phyloP scores from a whole-genome alignment of 306 rosid species.

The Corylus heterophylla region DNA sequence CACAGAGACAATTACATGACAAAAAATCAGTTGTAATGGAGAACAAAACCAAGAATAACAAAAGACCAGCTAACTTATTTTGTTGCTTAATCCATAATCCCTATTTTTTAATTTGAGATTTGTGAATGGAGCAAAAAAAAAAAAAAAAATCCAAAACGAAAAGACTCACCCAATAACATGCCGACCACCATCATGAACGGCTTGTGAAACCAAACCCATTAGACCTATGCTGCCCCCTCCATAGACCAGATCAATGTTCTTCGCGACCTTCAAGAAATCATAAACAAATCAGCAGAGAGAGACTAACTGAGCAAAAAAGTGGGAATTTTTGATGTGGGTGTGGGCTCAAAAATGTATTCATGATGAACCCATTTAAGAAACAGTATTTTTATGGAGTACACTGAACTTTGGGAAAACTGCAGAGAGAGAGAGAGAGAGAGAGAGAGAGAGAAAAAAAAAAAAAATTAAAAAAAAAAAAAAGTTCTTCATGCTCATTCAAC shows the following conservation, averaged over 20 bases:
- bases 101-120: constrained; percentile 19
- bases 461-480: constrained; percentile 18
- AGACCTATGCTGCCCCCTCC: constrained; percentile 99
- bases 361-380: constrained; percentile 29
- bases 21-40: constrained; percentile 48
- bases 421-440: neutral
- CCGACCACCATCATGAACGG: constrained; percentile 98
- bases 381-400: constrained; percentile 14
- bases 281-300: constrained; percentile 18
- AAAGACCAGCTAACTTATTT: constrained; percentile 35
- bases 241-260: constrained; percentile 94
- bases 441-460: neutral
- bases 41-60: constrained; percentile 36
- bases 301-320: constrained; percentile 16
- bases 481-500: constrained; percentile 13
- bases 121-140: constrained; percentile 18
- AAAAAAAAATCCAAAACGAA: neutral
- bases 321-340: constrained; percentile 11
- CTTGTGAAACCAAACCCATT: constrained; percentile 98
- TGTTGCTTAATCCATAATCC: constrained; percentile 27
- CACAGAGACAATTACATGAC: constrained; percentile 70
- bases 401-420: neutral
- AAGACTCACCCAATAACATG: constrained; percentile 88
- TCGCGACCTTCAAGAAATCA: constrained; percentile 70
- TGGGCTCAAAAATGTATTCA: constrained; percentile 20